Evolutionary conservation across 345 rosid species (phyloP), one percentile per base, ranked within the genome.

Genomic region (Melaleuca alternifolia): DNA sequence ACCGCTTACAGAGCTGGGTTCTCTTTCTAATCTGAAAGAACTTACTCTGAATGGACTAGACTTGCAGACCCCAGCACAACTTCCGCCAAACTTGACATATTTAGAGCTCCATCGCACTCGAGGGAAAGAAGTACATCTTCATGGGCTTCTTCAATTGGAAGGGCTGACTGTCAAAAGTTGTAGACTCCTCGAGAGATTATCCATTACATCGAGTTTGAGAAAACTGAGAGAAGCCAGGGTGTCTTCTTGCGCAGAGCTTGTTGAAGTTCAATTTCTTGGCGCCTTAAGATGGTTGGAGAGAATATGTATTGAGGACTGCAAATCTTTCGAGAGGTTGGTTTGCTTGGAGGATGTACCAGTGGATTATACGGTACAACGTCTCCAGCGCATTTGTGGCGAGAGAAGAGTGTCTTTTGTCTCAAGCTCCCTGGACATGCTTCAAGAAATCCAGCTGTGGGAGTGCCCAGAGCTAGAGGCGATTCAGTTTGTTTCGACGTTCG

Each of bases 241-340:
- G 33, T n/a, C 33, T 59, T n/a, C 65, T 59, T 59, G 33, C 65
- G 6, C 16, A n/a, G 8, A 54, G 56, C 56, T 54, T 8, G 24
- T 56, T 10, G 61, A 56, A 23, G 61, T 56, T 56, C n/a, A 23
- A 56, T 56, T 23, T 23, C 10, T 23, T 11, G 12, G 61, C 4
- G 61, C 9, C 30, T 10, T 56, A 56, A 4, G 23, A 56, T 56
- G 5, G 61, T 23, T 56, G n/a, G n/a, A 56, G 61, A 23, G 2
- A 0, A 1, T 56, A 24, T 0, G 2, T 1, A 56, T 2, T 24
- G 1, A 0, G 1, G 0, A 11, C 0, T 2, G 61, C n/a, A 23
- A 21, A 56, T 56, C 26, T 23, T 24, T 56, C 12, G 28, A 24
- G 13, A 24, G 71, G 71, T 12, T n/a, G 33, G 65, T 59, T 59